A percentile compares a stretch with the other conserved stretches of the same genome.
phyloP scores from a whole-genome alignment of 192 early-diverging fungal species.

The Borealophlyctis nickersoniae region DNA sequence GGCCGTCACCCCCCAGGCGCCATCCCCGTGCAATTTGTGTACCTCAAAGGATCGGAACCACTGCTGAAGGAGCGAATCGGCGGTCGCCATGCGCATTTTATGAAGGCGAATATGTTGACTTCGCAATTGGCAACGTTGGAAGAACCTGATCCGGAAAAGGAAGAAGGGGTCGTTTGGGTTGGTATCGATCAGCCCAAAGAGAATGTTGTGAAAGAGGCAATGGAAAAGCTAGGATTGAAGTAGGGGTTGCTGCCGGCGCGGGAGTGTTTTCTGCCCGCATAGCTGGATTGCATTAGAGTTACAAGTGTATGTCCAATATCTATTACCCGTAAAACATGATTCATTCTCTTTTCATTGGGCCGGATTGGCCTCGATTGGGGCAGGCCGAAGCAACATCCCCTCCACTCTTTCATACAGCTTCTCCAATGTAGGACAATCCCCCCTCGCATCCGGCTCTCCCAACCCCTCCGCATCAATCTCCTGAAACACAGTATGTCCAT shows the following conservation, averaged over 20 bases:
- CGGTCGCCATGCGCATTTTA: constrained; percentile 57
- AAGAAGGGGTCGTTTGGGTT: constrained; percentile 14
- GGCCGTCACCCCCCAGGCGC: not conserved
- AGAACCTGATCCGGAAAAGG: constrained; percentile 32
- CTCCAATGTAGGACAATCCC: constrained; percentile 18
- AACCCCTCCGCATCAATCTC: constrained; percentile 44
- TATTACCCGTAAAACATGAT: too few species aligned
- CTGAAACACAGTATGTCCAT: constrained; percentile 31
- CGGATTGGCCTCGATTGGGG: constrained; percentile 27
- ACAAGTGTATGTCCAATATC: too few species aligned
- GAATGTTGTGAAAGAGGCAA: constrained; percentile 10
- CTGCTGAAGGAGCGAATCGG: constrained; percentile 45
- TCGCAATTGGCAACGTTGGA: constrained; percentile 66
- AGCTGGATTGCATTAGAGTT: too few species aligned
- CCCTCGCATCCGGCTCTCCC: constrained; percentile 28
- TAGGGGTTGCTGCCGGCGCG: too few species aligned
- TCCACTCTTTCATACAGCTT: constrained; percentile 41
- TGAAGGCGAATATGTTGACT: constrained; percentile 48
- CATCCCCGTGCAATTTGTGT: constrained; percentile 30
- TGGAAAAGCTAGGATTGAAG: not conserved
- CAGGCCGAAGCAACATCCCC: constrained; percentile 34
- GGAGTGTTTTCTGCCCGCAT: too few species aligned
- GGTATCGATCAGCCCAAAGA: constrained; percentile 4
- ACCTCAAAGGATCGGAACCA: constrained; percentile 49
- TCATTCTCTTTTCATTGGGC: too few species aligned